Percentiles rank a stretch among this genome's conserved stretches.
Conservation (phyloP, 129 eudicot species). For the Dittrichia graveolens region DNA sequence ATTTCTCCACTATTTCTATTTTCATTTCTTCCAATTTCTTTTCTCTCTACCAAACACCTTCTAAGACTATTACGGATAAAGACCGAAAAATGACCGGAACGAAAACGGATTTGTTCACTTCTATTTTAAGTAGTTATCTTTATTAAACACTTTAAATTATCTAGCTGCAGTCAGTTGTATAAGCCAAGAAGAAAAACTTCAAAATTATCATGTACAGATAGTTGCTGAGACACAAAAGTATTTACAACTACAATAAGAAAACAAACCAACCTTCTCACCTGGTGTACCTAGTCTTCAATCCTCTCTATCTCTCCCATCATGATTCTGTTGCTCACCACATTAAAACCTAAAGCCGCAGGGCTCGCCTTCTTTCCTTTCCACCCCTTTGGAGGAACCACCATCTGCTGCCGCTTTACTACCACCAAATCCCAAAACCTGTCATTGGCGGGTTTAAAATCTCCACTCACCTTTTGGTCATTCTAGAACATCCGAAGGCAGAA, state of each 20-base stretch:
- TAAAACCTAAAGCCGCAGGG: constrained; percentile 77
- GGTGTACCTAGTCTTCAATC: constrained; percentile 47
- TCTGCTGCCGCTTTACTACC: constrained; percentile 37
- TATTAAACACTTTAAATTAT: constrained; percentile 6
- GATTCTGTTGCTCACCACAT: constrained; percentile 87
- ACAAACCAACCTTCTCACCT: neutral
- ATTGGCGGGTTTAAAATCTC: constrained; percentile 42
- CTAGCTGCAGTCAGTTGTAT: constrained; percentile 42
- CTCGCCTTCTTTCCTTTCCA: constrained; percentile 89
- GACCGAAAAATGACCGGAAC: too few relatives aligned
- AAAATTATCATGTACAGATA: constrained; percentile 46
- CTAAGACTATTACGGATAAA: too few relatives aligned
- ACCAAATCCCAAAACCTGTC: constrained; percentile 40
- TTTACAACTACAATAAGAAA: constrained; percentile 44
- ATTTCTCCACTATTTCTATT: too few relatives aligned
- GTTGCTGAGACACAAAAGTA: constrained; percentile 40
- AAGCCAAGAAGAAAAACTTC: constrained; percentile 13
- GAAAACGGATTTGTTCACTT: too few relatives aligned
- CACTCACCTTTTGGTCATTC: constrained; percentile 43
- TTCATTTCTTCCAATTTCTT: too few relatives aligned
- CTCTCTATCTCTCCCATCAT: constrained; percentile 98
- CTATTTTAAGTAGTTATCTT: too few relatives aligned
- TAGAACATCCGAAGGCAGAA: constrained; percentile 59
- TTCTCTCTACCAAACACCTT: too few relatives aligned
- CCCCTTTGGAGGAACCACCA: constrained; percentile 57